Conservation (phyloP, 2,329 filamentous ascomycete genomes). For the Cercospora janseana region DNA sequence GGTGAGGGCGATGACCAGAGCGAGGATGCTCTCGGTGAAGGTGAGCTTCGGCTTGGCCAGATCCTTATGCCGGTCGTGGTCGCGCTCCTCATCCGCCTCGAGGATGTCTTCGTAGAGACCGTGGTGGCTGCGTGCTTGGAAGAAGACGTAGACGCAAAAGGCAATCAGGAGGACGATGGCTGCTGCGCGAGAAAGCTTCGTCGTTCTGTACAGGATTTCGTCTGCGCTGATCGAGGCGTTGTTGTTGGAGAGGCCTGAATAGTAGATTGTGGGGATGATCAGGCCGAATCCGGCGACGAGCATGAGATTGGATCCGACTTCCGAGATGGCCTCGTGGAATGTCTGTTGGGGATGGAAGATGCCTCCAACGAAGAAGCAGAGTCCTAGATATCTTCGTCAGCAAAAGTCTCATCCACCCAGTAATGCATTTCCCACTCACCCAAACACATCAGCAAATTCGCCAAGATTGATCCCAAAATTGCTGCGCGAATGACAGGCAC, state of each 20-base stretch:
- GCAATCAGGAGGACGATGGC: constrained; percentile 69
- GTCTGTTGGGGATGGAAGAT: constrained; percentile 64
- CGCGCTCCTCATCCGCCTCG: constrained; percentile 65
- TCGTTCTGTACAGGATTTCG: constrained; percentile 53
- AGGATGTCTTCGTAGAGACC: constrained; percentile 75
- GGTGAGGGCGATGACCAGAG: constrained; percentile 62
- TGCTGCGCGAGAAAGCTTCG: constrained; percentile 68
- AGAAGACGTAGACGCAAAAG: constrained; percentile 63
- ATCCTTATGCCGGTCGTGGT: constrained; percentile 63
- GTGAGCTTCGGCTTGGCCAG: constrained; percentile 66
- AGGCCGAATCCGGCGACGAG: constrained; percentile 66
- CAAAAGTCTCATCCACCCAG: too few relatives aligned
- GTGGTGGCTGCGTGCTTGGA: constrained; percentile 74
- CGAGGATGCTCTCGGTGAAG: constrained; percentile 67
- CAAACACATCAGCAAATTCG: constrained; percentile 78
- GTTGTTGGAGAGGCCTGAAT: constrained; percentile 37
- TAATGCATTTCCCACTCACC: constrained; percentile 44
- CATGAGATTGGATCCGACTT: constrained; percentile 73
- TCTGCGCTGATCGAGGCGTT: constrained; percentile 31
- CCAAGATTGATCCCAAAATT: constrained; percentile 77
- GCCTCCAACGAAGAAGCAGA: constrained; percentile 78
- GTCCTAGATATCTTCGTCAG: constrained; percentile 23
- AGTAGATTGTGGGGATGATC: constrained; percentile 55
- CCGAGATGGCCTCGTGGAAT: constrained; percentile 74
- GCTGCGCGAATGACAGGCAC: constrained; percentile 71